Evolutionary conservation across 306 rosid species (phyloP), one percentile per base, ranked within the genome.

Genomic region (Quercus ilex): DNA sequence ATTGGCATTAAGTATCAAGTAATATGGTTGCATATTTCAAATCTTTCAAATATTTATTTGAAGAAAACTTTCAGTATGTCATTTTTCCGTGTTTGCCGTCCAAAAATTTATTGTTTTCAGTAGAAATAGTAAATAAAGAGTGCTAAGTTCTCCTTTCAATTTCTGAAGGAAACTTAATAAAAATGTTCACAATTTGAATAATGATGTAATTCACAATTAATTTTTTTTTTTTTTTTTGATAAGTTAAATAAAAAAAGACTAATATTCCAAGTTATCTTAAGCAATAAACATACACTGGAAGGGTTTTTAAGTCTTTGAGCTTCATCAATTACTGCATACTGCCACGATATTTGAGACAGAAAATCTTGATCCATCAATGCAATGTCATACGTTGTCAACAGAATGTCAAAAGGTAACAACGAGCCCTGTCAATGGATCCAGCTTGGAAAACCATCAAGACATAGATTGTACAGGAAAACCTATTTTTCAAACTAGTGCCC

Each of bases 241-340:
- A 38, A 8, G 23, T 23, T 0, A 7, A 7, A 38, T 1, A 7
- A 62, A 10, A 53, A 15, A 56, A 21, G 80, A 76, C 38, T 30
- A 73, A 28, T 62, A n/a, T 75, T 49, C 6, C 14, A 65, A 38
- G 80, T 59, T 52, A 49, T 62, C 56, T 82, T 80, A 41, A 41
- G 3, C 46, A 41, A 41, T 41, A 41, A 59, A 88, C 97, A 52
- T 94, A 94, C 99, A 82, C 97, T 94, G 78, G 91, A 87, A 25
- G 97, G 92, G 78, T 94, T 94, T 80, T 94, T 94, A 74, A 94
- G 99, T 85, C 99, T 79, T 79, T 94, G 99, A 76, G 99, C 97
- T 89, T 94, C 99, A 84, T 94, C 97, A 79, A 94, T 89, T 81
- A 94, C 85, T 74, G 95, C 89, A 83, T 87, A 90, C 59, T 89